A percentile compares a stretch with the other conserved stretches of the same genome.
These are phyloP conservation scores for Ophiostoma perfectum DNA, from an alignment of 2,329 filamentous ascomycete genomes.

Conservation along the genomic window DNA sequence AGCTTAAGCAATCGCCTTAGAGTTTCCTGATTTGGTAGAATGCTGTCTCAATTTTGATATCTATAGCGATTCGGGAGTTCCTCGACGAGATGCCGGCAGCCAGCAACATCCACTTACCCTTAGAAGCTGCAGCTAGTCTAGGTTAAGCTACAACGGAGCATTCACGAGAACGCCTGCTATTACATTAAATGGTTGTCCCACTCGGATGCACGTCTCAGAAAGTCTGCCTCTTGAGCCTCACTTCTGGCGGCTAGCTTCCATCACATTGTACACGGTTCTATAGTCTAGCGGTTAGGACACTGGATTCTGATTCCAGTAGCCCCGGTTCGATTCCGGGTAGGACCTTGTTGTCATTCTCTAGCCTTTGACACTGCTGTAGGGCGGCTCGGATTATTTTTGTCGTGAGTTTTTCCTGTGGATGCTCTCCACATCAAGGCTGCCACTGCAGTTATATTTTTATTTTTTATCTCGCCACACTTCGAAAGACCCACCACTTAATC, in stretches of 20 bases:
- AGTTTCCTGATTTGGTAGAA: too few relatives aligned
- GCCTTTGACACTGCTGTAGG: not conserved
- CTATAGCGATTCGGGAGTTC: too few relatives aligned
- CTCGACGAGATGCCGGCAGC: too few relatives aligned
- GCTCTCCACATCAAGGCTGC: too few relatives aligned
- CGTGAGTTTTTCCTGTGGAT: not conserved
- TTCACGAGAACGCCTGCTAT: too few relatives aligned
- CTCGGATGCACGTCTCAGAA: not conserved
- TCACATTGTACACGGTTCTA: not conserved
- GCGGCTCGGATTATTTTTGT: not conserved
- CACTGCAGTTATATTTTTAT: not conserved
- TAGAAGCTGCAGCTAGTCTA: too few relatives aligned
- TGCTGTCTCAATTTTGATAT: too few relatives aligned
- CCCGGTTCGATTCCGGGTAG: constrained; percentile 17
- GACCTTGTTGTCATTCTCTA: not conserved
- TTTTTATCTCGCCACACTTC: not conserved
- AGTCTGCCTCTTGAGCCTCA: not conserved
- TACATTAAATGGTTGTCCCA: too few relatives aligned
- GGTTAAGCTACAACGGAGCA: too few relatives aligned
- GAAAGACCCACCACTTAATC: not conserved
- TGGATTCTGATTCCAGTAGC: constrained; percentile 18
- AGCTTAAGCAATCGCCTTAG: too few relatives aligned
- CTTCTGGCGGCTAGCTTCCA: not conserved
- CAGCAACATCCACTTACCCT: too few relatives aligned
- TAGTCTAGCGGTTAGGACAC: constrained; percentile 16